Conservation (phyloP, 768 basidiomycete species). For the Serendipita vermifera region DNA sequence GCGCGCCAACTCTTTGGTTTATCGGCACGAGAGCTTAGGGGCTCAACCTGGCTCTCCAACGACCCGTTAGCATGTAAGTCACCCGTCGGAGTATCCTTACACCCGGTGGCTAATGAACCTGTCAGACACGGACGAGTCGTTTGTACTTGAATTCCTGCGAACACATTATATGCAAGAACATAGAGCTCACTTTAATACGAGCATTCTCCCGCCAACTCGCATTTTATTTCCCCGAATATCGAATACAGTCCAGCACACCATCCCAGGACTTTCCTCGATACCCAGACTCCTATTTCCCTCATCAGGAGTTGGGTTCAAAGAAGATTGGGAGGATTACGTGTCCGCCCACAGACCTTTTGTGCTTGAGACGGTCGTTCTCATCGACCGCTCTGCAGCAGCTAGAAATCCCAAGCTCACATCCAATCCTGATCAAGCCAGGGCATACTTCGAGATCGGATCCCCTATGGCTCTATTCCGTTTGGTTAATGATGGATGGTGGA, state of each 20-base stretch:
- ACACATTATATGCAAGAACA: conserved; percentile 8
- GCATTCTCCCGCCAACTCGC: not conserved
- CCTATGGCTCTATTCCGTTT: not conserved
- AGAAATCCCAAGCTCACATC: not conserved
- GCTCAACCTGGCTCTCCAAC: conserved; percentile 1
- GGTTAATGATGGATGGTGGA: not conserved
- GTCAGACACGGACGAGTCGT: conserved; percentile 4
- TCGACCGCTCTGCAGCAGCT: not conserved
- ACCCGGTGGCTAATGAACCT: no score
- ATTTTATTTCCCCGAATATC: not conserved
- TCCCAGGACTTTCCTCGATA: not conserved
- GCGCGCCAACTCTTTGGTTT: not conserved
- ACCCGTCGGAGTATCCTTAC: not conserved
- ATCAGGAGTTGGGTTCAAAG: conserved; percentile 1
- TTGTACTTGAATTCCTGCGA: not conserved
- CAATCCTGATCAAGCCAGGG: not conserved
- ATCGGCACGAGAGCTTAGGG: not conserved
- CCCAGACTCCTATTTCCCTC: not conserved
- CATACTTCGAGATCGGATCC: not conserved
- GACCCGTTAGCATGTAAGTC: not conserved
- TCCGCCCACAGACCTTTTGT: not conserved
- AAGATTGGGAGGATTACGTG: conserved; percentile 2
- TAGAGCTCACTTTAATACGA: not conserved
- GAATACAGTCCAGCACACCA: not conserved
- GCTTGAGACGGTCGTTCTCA: not conserved